Conservation (phyloP, 805 yeast genomes). For the Yamadazyma scolyti region DNA sequence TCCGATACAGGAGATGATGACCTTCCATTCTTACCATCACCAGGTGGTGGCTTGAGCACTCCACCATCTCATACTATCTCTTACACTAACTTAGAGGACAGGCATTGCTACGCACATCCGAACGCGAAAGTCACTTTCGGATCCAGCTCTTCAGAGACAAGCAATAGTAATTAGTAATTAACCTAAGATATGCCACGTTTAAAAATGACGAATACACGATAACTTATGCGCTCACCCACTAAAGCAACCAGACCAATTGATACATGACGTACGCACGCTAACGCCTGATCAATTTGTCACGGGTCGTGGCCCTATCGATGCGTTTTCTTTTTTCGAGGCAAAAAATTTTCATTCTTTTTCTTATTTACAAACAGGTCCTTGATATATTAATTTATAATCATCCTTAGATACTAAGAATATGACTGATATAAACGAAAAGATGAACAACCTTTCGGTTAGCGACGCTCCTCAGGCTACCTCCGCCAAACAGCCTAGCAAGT, state of each 20-base stretch:
- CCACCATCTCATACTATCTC: slow-evolving; percentile 20
- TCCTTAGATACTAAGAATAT: slow-evolving; percentile 29
- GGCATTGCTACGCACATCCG: slow-evolving; percentile 43
- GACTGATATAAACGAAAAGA: slow-evolving; percentile 57
- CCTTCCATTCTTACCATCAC: slow-evolving; percentile 24
- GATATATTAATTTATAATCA: slow-evolving; percentile 11
- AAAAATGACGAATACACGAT: too few relatives aligned
- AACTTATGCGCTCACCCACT: too few relatives aligned
- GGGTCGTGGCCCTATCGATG: too few relatives aligned
- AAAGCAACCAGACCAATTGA: too few relatives aligned
- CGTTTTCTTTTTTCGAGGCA: too few relatives aligned
- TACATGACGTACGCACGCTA: too few relatives aligned
- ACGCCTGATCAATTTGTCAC: too few relatives aligned
- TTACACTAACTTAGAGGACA: slow-evolving; percentile 25
- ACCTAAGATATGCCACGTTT: too few relatives aligned
- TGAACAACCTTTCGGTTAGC: slow-evolving; percentile 53
- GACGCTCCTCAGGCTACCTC: slow-evolving; percentile 18
- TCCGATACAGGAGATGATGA: slow-evolving; percentile 23
- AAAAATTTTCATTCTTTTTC: too few relatives aligned
- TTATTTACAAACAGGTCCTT: too few relatives aligned
- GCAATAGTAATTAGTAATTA: too few relatives aligned
- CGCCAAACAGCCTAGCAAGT: slow-evolving; percentile 22
- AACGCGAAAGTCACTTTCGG: slow-evolving; percentile 31
- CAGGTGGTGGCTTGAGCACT: slow-evolving; percentile 27
- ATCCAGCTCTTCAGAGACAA: slow-evolving; percentile 5